phyloP scores from a whole-genome alignment of 2,329 filamentous ascomycete species.

The Phyllachora maydis region DNA sequence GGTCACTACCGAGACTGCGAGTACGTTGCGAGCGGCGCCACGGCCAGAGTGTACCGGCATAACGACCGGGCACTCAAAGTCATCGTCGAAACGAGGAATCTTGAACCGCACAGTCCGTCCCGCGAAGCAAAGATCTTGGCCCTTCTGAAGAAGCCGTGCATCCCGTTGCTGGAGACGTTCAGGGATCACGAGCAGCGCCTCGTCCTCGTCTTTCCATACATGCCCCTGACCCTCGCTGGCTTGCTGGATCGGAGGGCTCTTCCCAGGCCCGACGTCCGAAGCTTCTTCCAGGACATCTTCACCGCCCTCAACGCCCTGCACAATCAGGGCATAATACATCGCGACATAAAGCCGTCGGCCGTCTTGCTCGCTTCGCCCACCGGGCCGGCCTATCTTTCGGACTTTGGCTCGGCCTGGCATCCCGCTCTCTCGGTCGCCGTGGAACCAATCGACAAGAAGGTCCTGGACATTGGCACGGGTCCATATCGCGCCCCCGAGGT shows the following conservation, averaged over 20 bases:
- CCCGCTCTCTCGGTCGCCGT: conserved; percentile 30
- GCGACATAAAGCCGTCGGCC: conserved; percentile 87
- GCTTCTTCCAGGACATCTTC: conserved; percentile 42
- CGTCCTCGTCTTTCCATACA: conserved; percentile 70
- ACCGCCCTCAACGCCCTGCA: conserved; percentile 54
- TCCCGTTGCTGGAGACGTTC: conserved; percentile 56
- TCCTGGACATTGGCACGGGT: conserved; percentile 85
- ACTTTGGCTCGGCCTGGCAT: conserved; percentile 87
- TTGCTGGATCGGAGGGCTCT: conserved; percentile 31
- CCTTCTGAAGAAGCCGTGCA: conserved; percentile 29
- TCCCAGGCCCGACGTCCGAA: not conserved
- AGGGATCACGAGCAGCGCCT: conserved; percentile 49
- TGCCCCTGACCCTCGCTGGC: conserved; percentile 51
- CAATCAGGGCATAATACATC: conserved; percentile 58
- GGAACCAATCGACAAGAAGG: conserved; percentile 49
- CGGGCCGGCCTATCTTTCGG: conserved; percentile 61
- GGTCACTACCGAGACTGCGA: conserved; percentile 31
- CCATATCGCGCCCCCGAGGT: conserved; percentile 80
- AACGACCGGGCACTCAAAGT: conserved; percentile 56
- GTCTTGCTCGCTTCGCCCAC: conserved; percentile 47
- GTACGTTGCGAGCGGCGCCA: conserved; percentile 46
- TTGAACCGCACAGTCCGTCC: conserved; percentile 63
- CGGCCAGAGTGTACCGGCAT: conserved; percentile 65
- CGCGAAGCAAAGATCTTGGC: conserved; percentile 61
- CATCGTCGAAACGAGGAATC: conserved; percentile 51